A percentile compares a stretch with the other conserved stretches of the same genome.
Evolutionary conservation across 2,329 filamentous ascomycete species (phyloP).

Genomic region (Penicillium sp.): DNA sequence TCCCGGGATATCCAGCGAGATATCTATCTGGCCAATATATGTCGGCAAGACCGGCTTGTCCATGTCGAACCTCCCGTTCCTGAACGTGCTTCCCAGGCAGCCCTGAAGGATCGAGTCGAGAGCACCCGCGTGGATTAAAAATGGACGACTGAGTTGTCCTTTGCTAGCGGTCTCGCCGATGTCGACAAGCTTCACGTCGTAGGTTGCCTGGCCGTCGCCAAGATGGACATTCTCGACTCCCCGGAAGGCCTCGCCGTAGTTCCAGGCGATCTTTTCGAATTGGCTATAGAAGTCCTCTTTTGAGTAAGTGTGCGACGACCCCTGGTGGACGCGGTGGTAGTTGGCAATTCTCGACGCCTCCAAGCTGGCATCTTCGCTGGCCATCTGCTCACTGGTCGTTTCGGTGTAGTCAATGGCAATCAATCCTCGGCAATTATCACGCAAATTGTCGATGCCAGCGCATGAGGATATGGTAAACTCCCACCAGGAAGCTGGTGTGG

Average conservation of each 20-base stretch:
- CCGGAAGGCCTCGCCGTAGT: background rate
- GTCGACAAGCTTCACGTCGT: background rate
- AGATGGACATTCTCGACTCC: background rate
- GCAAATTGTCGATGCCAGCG: background rate
- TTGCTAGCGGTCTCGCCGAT: background rate
- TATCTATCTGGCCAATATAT: background rate
- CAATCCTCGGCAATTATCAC: background rate
- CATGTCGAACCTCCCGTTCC: background rate
- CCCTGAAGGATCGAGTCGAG: background rate
- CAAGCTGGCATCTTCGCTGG: background rate
- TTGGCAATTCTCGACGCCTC: background rate
- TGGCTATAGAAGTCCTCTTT: background rate
- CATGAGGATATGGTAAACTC: background rate
- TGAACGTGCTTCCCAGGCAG: background rate
- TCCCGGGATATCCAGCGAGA: background rate
- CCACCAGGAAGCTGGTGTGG: background rate
- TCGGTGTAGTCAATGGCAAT: background rate
- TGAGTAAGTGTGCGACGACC: background rate
- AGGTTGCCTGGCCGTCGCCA: background rate
- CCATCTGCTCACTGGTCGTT: background rate
- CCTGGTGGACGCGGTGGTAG: background rate
- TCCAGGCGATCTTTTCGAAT: conserved; percentile 1
- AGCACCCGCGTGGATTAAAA: background rate
- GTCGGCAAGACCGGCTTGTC: background rate
- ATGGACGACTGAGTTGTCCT: background rate